phyloP scores from a whole-genome alignment of 2,329 filamentous ascomycete genomes.

The Colletotrichum scovillei region DNA sequence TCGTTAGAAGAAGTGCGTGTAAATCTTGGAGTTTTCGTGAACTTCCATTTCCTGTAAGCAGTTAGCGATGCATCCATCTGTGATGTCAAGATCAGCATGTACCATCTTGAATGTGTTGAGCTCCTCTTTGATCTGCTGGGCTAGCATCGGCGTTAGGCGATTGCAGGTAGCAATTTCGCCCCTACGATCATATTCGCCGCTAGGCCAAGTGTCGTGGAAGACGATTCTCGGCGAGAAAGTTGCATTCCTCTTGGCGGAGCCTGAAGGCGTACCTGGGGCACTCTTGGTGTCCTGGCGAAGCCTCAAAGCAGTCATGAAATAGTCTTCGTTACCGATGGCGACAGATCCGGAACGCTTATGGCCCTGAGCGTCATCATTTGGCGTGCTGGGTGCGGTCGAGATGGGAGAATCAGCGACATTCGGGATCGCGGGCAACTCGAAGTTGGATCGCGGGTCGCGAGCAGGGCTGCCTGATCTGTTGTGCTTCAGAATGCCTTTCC shows the following conservation, averaged over 20 bases:
- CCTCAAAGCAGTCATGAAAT: slow-evolving; percentile 83
- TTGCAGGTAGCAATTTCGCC: slow-evolving; percentile 99
- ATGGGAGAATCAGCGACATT: slow-evolving; percentile 80
- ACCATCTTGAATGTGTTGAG: slow-evolving; percentile 99
- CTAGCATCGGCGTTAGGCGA: slow-evolving; percentile 93
- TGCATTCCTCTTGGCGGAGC: slow-evolving; percentile 69
- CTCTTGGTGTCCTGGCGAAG: slow-evolving; percentile 83
- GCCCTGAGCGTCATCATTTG: slow-evolving; percentile 78
- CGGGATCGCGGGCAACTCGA: slow-evolving; percentile 68
- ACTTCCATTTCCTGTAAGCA: slow-evolving; percentile 95
- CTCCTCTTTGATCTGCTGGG: slow-evolving; percentile 99
- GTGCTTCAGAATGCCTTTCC: slow-evolving; percentile 97
- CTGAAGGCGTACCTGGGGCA: slow-evolving; percentile 81
- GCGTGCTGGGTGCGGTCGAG: slow-evolving; percentile 89
- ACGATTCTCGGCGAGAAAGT: slow-evolving; percentile 93
- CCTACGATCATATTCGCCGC: slow-evolving; percentile 93
- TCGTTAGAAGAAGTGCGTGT: slow-evolving; percentile 99
- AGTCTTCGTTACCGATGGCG: slow-evolving; percentile 85
- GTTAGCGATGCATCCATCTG: slow-evolving; percentile 50
- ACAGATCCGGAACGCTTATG: slow-evolving; percentile 77
- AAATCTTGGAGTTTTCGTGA: slow-evolving; percentile 97
- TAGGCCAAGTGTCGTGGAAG: slow-evolving; percentile 97
- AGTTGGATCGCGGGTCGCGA: slow-evolving; percentile 27
- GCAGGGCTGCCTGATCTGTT: slow-evolving; percentile 41
- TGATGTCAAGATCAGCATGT: slow-evolving; percentile 46